Base-by-base conservation (phyloP, 768 basidiomycete species). In the Suillus americanus region DNA sequence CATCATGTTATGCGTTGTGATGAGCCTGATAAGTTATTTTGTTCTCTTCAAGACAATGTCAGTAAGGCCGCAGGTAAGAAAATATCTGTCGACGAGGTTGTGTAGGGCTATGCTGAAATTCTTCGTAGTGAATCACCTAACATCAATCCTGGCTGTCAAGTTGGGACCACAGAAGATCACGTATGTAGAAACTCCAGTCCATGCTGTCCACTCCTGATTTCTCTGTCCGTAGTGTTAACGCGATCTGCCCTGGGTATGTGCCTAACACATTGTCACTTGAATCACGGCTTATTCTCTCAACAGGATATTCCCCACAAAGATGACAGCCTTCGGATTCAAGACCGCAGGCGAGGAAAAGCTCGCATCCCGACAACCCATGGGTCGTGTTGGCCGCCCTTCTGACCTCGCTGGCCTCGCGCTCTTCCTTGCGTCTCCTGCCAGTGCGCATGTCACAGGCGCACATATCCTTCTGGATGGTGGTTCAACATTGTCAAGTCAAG, bases 221-320 rank as follows among this genome's bases (percentile, higher is more conserved):
- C 14, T 65, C 12, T 63, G 28, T 67, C 8, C n/a, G 8, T 66
- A 92, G 90, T 62, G 91, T 94, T 5, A 95, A 95, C 68, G 91
- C 92, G 3, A 92, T 94, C 60, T 83, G 89, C 48, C 92, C 92
- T 0, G 92, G 92, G 91, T 91, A 73, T 57, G 78, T 66, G 50
- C 46, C 23, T 59, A 46, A 63, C 63, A 28, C 13, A 38, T 46
- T 45, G 3, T 12, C 20, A n/a, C 16, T 35, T 28, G 59, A 35
- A 60, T 30, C n/a, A 5, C n/a, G 3, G 18, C 30, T 46, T 62
- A 45, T 9, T 13, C 23, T 25, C 14, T 35, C 18, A 40, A 5
- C 67, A 89, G 89, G 2, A 77, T 92, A 14, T 95, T 91, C 78
- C 91, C 90, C 0, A 90, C 89, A 54, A 92, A 89, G 78, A 94